Evolutionary conservation across 768 basidiomycete genomes (phyloP).

Genomic region (Leccinum sublutescens): DNA sequence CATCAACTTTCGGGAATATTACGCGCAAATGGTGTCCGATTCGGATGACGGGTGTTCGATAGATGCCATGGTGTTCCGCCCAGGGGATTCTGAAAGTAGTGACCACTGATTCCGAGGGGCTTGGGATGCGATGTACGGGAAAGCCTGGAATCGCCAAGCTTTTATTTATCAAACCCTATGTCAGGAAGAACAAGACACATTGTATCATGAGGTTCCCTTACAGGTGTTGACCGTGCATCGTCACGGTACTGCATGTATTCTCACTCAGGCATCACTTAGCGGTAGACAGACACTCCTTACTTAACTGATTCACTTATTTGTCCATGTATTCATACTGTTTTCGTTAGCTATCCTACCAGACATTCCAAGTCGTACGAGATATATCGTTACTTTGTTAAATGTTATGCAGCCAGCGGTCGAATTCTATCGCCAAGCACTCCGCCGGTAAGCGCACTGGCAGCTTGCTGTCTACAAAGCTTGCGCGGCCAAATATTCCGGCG

Average conservation of each 20-base stretch:
- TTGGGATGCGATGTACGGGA: neutral
- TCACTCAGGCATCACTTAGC: neutral
- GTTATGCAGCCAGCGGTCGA: slow-evolving; percentile 17
- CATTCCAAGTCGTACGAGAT: neutral
- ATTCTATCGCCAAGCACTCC: slow-evolving; percentile 6
- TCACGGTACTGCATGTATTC: neutral
- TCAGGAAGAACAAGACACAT: neutral
- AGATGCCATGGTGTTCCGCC: slow-evolving; percentile 6
- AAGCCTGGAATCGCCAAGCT: neutral
- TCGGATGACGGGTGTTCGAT: slow-evolving; percentile 3
- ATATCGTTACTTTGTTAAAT: neutral
- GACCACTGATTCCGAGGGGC: neutral
- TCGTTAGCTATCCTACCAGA: neutral
- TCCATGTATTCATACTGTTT: neutral
- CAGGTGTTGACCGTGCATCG: neutral
- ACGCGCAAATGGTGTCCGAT: neutral
- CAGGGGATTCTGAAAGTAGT: neutral
- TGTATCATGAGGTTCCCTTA: neutral
- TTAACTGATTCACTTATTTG: neutral
- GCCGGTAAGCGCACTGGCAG: slow-evolving; percentile 11
- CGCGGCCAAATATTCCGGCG: slow-evolving; percentile 10
- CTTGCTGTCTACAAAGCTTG: slow-evolving; percentile 2
- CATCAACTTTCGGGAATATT: slow-evolving; percentile 8
- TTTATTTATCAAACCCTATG: neutral
- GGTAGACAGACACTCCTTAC: neutral